Conservation (phyloP, 2,329 filamentous ascomycete species). For the Aspergillus uvarum region DNA sequence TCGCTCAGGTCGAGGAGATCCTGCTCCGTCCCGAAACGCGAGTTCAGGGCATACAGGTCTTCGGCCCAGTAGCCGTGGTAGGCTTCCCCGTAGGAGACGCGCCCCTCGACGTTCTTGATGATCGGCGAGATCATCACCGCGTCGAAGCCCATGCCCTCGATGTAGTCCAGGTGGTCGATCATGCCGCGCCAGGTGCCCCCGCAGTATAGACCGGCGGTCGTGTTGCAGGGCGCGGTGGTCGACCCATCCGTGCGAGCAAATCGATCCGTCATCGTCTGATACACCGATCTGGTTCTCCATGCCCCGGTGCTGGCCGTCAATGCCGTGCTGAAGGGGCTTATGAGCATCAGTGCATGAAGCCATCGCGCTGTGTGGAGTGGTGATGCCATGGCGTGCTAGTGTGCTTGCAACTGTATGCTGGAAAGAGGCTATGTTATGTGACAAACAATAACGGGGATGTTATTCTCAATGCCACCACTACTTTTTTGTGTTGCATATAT, state of each 20-base stretch:
- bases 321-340: conserved; percentile 2
- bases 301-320: conserved; percentile 27
- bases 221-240: conserved; percentile 32
- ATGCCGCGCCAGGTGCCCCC: conserved; percentile 54
- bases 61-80: conserved; percentile 55
- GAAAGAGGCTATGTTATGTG: too few relatives aligned
- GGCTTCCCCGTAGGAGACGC: conserved; percentile 43
- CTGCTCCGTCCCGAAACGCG: conserved; percentile 49
- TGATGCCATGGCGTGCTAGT: background rate
- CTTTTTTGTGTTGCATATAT: too few relatives aligned
- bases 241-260: conserved; percentile 47
- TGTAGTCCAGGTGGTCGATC: conserved; percentile 52
- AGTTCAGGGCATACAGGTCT: conserved; percentile 50
- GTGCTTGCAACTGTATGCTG: background rate
- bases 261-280: conserved; percentile 49
- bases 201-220: conserved; percentile 43
- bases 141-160: conserved; percentile 52
- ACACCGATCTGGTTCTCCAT: conserved; percentile 48
- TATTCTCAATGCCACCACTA: too few relatives aligned
- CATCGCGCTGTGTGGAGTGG: background rate
- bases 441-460: too few relatives aligned
- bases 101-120: conserved; percentile 39
- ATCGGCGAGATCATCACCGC: conserved; percentile 49
- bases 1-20: conserved; percentile 49
- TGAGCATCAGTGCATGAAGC: conserved; percentile 5